phyloP scores from a whole-genome alignment of 106 monocot species.

The Apostasia shenzhenica region DNA sequence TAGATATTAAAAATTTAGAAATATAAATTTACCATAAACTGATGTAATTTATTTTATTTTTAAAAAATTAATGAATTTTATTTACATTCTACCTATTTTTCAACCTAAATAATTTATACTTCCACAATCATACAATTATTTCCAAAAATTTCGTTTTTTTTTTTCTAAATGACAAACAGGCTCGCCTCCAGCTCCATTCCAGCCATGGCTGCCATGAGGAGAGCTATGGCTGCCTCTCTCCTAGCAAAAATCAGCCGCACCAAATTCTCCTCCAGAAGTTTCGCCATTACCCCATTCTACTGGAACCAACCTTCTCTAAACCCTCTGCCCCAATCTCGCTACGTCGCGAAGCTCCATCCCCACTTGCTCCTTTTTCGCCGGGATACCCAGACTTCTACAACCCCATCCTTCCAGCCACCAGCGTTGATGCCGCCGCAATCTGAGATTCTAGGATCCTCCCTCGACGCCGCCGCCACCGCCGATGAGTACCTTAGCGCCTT shows the following conservation, averaged over 20 bases:
- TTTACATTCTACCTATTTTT: no score
- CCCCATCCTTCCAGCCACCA: not conserved
- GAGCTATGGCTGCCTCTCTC: not conserved
- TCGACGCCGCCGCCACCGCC: slow-evolving; percentile 23
- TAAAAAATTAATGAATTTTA: no score
- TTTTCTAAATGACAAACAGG: no score
- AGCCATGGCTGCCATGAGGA: not conserved
- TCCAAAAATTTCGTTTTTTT: no score
- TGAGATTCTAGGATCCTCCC: slow-evolving; percentile 3
- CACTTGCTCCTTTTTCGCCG: not conserved
- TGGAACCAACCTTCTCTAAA: not conserved
- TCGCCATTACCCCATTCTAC: not conserved
- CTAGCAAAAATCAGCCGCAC: not conserved
- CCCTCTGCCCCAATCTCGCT: not conserved
- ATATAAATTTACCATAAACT: no score
- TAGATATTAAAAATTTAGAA: no score
- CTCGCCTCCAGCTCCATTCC: no score
- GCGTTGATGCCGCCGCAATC: not conserved
- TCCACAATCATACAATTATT: no score
- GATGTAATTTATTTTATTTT: no score
- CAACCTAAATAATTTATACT: no score
- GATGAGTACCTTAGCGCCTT: slow-evolving; percentile 37
- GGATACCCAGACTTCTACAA: not conserved
- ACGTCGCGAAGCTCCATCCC: not conserved
- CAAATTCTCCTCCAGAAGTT: slow-evolving; percentile 1